Percentiles rank a stretch among this genome's conserved stretches.
Conservation (phyloP, 306 rosid genomes). For the Heteromeles arbutifolia region DNA sequence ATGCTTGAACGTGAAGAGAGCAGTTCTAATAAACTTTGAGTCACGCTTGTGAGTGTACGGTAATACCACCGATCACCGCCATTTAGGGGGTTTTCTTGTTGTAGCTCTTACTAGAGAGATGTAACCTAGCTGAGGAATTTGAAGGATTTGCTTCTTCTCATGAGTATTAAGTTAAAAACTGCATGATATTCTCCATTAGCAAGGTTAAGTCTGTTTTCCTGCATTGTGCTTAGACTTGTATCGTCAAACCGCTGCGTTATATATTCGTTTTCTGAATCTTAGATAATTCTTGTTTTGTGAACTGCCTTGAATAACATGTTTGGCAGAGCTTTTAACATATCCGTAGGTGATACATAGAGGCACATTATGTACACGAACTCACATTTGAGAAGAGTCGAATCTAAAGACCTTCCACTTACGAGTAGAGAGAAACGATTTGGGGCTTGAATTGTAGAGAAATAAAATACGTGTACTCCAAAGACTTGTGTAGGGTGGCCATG, state of each 20-base stretch:
- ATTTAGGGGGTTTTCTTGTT: neutral
- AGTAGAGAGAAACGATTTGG: fast-evolving
- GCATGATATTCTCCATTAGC: constrained; percentile 4
- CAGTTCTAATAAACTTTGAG: constrained; percentile 33
- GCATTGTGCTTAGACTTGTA: constrained; percentile 1
- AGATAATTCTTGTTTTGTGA: neutral
- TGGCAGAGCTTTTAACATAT: neutral
- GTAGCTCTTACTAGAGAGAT: constrained; percentile 29
- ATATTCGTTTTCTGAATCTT: neutral
- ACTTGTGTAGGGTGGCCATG: too few relatives aligned
- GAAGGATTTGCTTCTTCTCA: constrained; percentile 16
- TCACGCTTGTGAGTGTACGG: constrained; percentile 25
- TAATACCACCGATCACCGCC: constrained; percentile 4
- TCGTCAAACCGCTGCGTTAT: neutral
- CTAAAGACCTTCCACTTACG: too few relatives aligned
- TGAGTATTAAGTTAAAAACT: constrained; percentile 10
- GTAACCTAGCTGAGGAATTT: constrained; percentile 21
- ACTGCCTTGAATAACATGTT: neutral
- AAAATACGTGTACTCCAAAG: too few relatives aligned
- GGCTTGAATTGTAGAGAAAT: too few relatives aligned
- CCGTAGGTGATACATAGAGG: too few relatives aligned
- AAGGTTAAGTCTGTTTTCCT: neutral
- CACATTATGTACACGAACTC: too few relatives aligned
- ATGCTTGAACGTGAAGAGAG: constrained; percentile 65
- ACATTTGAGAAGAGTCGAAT: too few relatives aligned